phyloP scores from a whole-genome alignment of 805 yeast genomes.

The Saccharomycopsis fermentans region DNA sequence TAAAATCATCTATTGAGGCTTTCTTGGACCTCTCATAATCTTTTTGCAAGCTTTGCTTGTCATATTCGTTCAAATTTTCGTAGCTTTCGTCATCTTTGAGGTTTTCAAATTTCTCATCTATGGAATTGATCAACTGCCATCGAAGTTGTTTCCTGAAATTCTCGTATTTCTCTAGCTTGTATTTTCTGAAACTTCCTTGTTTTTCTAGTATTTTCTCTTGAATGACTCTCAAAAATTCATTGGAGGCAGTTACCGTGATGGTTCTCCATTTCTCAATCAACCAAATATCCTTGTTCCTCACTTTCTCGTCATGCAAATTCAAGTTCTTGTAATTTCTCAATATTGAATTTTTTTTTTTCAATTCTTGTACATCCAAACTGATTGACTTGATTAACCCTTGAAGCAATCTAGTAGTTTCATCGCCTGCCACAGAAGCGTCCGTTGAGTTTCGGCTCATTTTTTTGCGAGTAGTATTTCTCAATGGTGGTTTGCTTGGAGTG shows the following conservation, averaged over 20 bases:
- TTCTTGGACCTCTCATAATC: slow-evolving; percentile 9
- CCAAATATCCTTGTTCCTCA: slow-evolving; percentile 1
- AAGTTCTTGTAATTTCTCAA: slow-evolving; percentile 11
- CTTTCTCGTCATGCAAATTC: background rate
- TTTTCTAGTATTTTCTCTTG: slow-evolving; percentile 11
- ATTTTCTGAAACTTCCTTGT: slow-evolving; percentile 10
- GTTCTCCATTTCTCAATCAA: slow-evolving; percentile 13
- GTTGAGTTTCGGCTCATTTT: no score
- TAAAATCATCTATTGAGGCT: slow-evolving; percentile 8
- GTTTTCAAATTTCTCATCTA: slow-evolving; percentile 11
- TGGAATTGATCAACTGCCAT: slow-evolving; percentile 5
- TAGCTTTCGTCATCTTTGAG: slow-evolving; percentile 6
- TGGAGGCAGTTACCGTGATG: slow-evolving; percentile 1
- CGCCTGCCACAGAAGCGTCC: background rate
- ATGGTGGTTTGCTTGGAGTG: background rate
- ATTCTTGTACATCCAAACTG: background rate
- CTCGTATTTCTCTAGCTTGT: slow-evolving; percentile 16
- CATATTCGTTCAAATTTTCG: slow-evolving; percentile 10
- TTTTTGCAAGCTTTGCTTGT: slow-evolving; percentile 6
- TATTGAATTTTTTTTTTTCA: slow-evolving; percentile 4
- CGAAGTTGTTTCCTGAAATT: slow-evolving; percentile 5
- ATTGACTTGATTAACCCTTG: background rate
- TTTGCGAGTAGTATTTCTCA: background rate
- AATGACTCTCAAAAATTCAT: slow-evolving; percentile 4
- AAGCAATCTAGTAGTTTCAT: background rate